Percentiles rank a stretch among this genome's conserved stretches.
Conservation (phyloP, 306 rosid species). For the Abrus pulchellus region DNA sequence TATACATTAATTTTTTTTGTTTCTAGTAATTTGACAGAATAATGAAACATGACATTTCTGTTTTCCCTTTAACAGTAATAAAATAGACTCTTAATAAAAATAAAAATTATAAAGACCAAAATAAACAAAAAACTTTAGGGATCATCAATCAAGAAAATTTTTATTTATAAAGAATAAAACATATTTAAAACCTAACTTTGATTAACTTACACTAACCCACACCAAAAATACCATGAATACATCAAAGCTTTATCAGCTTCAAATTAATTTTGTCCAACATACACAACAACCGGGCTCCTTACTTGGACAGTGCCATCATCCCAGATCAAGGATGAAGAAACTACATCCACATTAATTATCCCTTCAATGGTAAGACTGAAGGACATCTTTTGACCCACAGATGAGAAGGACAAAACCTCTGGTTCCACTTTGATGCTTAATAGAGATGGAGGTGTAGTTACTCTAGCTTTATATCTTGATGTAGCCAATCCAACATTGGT, state of each 20-base stretch:
- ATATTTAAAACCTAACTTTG: neutral
- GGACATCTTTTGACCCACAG: neutral
- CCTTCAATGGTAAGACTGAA: conserved; percentile 17
- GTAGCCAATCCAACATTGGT: conserved; percentile 5
- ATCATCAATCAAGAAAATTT: neutral
- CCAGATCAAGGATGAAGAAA: conserved; percentile 4
- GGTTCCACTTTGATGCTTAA: neutral
- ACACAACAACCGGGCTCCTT: conserved; percentile 1
- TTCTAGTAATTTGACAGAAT: too few relatives aligned
- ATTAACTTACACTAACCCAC: neutral
- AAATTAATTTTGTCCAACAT: neutral
- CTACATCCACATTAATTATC: neutral
- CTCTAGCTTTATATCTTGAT: neutral
- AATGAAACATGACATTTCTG: too few relatives aligned
- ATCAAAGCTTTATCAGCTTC: neutral
- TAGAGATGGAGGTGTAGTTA: neutral
- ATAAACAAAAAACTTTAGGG: too few relatives aligned
- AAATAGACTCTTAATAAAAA: too few relatives aligned
- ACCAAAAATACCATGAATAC: neutral
- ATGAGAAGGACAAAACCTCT: neutral
- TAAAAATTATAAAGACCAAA: too few relatives aligned
- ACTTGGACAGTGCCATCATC: neutral
- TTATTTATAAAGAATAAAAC: neutral
- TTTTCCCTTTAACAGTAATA: too few relatives aligned
- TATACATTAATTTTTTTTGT: too few relatives aligned